Evolutionary conservation across 2,329 filamentous ascomycete species (phyloP).

Genomic region (Exophiala sp.): DNA sequence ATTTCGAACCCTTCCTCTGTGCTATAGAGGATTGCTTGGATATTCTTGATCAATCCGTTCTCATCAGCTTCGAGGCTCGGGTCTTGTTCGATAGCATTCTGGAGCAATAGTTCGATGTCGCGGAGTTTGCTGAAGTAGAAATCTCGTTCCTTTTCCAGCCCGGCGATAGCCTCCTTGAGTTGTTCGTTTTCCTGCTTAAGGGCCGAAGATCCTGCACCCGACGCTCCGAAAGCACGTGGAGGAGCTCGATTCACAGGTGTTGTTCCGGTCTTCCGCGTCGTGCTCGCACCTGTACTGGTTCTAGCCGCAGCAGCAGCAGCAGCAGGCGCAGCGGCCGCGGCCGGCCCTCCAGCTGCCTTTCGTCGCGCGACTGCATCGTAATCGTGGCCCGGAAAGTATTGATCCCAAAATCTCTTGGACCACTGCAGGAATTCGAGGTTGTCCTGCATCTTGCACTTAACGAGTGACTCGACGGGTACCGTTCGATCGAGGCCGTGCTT

Average conservation of each 20-base stretch:
- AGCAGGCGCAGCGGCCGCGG: constrained; percentile 47
- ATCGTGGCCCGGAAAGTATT: constrained; percentile 94
- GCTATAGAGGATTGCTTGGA: constrained; percentile 94
- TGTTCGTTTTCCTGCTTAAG: constrained; percentile 81
- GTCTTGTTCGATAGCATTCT: constrained; percentile 88
- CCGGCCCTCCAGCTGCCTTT: constrained; percentile 67
- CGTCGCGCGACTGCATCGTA: constrained; percentile 86
- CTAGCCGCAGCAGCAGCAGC: constrained; percentile 48
- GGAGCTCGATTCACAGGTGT: constrained; percentile 43
- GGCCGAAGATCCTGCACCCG: constrained; percentile 43
- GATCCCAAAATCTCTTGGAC: constrained; percentile 95
- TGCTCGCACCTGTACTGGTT: constrained; percentile 42
- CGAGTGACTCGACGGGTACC: constrained; percentile 79
- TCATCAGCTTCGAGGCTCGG: constrained; percentile 93
- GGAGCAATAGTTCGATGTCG: constrained; percentile 92
- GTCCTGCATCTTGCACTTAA: constrained; percentile 99
- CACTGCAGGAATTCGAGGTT: constrained; percentile 99
- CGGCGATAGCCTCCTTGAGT: constrained; percentile 91
- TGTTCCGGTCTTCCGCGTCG: constrained; percentile 59
- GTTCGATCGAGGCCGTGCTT: constrained; percentile 86
- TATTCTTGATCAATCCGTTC: constrained; percentile 86
- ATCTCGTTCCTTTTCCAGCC: constrained; percentile 91
- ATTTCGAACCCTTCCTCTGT: constrained; percentile 88
- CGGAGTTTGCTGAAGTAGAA: constrained; percentile 99
- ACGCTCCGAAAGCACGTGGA: constrained; percentile 29